Conservation (phyloP, 1,139 yeast species). For the Barnettozyma hawaiiensis region DNA sequence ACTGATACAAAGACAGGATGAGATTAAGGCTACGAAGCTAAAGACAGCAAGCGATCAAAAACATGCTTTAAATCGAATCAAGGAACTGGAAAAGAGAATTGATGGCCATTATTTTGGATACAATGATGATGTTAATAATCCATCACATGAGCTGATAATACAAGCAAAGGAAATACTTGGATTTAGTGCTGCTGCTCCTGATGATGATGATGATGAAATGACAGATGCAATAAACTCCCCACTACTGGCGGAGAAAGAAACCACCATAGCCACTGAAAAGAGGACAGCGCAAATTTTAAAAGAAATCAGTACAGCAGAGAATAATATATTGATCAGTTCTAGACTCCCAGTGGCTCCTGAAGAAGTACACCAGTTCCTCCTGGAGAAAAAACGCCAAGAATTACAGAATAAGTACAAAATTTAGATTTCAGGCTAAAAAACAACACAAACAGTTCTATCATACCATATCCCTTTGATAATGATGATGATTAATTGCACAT, state of each 20-base stretch:
- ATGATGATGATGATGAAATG: slow-evolving; percentile 8
- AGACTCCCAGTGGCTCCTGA: slow-evolving; percentile 25
- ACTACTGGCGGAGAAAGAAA: slow-evolving; percentile 21
- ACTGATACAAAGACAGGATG: slow-evolving; percentile 37
- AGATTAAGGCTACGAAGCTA: slow-evolving; percentile 1
- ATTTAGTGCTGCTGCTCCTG: slow-evolving; percentile 9
- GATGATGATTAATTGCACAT: neutral
- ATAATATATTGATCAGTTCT: neutral
- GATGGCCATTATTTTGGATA: slow-evolving; percentile 45
- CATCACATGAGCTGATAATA: slow-evolving; percentile 25
- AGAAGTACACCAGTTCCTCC: slow-evolving; percentile 39
- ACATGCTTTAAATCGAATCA: slow-evolving; percentile 8
- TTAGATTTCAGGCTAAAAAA: too few relatives aligned
- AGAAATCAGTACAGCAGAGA: neutral
- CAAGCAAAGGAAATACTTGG: slow-evolving; percentile 13
- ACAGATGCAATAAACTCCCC: slow-evolving; percentile 12
- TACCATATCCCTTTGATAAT: too few relatives aligned
- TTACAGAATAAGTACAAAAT: slow-evolving; percentile 33
- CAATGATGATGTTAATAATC: slow-evolving; percentile 33
- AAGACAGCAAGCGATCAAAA: neutral
- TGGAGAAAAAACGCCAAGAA: slow-evolving; percentile 41
- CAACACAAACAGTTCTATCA: too few relatives aligned
- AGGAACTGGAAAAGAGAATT: slow-evolving; percentile 25
- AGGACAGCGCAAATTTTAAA: slow-evolving; percentile 4
- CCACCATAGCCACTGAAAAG: slow-evolving; percentile 13